These are phyloP conservation scores for Tremella yokohamensis DNA, from an alignment of 768 basidiomycete species.

Conservation along the genomic window DNA sequence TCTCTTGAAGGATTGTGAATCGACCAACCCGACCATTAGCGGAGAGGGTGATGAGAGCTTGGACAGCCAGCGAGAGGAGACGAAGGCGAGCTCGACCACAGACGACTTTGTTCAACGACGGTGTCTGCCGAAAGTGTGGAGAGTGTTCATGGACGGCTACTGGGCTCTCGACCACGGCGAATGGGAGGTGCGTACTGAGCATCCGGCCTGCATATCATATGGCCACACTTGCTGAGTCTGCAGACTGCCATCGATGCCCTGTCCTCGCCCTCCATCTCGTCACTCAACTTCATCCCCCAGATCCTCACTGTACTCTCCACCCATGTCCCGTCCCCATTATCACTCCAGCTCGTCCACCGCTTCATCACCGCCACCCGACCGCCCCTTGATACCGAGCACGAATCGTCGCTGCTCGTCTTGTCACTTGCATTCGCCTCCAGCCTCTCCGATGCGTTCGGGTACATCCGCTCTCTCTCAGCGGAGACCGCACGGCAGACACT, in stretches of 20 bases:
- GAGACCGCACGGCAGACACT: neutral
- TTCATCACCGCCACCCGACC: constrained; percentile 18
- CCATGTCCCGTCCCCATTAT: constrained; percentile 24
- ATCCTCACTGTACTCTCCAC: constrained; percentile 32
- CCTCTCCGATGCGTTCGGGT: constrained; percentile 30
- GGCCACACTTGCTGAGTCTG: neutral
- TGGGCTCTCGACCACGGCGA: constrained; percentile 39
- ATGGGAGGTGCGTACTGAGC: constrained; percentile 31
- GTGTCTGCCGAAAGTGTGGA: constrained; percentile 40
- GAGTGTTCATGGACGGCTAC: constrained; percentile 41
- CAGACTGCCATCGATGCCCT: constrained; percentile 30
- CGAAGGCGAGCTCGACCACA: constrained; percentile 5
- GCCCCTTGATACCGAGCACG: neutral
- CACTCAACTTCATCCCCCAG: constrained; percentile 33
- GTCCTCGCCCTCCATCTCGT: constrained; percentile 36
- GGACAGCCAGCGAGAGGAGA: neutral
- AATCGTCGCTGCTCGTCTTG: constrained; percentile 9
- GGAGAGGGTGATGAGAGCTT: neutral
- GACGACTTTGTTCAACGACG: constrained; percentile 30
- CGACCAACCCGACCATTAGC: neutral
- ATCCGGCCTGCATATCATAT: neutral
- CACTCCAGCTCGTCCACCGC: constrained; percentile 22
- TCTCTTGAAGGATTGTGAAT: constrained; percentile 30
- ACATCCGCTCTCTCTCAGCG: constrained; percentile 18
- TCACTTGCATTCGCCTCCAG: constrained; percentile 20